Base-by-base conservation (phyloP, 192 early-diverging fungal genomes). In the Coemansia umbellata region DNA sequence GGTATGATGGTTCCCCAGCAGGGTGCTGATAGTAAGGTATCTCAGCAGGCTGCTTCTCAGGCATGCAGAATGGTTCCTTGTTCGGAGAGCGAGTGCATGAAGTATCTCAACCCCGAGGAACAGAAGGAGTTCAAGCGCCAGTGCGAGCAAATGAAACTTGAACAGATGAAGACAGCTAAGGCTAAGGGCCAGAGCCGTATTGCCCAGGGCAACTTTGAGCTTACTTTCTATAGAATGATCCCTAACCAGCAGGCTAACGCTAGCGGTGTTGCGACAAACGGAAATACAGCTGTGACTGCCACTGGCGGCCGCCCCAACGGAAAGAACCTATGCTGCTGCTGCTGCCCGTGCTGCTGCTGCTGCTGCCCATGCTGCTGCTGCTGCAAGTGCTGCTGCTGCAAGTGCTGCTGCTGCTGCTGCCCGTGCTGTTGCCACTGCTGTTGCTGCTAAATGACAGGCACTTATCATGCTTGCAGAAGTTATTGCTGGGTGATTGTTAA, bases 311-410 rank as follows among this genome's bases (percentile, higher is more conserved):
- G 69, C 10, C 69, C 63, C 10, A 41, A 42, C 28, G 69, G 66
- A 52, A 68, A 68, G 58, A 68, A 68, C 42, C 47, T 68, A 33
- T 68, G 66, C 42, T 68, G 66, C 66, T 68, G 64, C 37, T 66
- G 64, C 45, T 66, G 63, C 37, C 56, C 55, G 8, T 58, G 55
- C 13, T 66, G 63, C 45, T 66, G 63, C 42, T 60, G 58, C 40
- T 59, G 56, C 37, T 59, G 55, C 50, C 50, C 53, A 33, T 66
- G 63, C 55, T 70, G 64, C 52, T 66, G 68, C 43, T 59, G 56
- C 26, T 63, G 56, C 23, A 50, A 47, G 37, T 56, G 53, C 44
- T 57, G 55, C 43, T 70, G 60, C 39, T 63, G 60, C 37, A 47
- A 56, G 14, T 64, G 61, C 49, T 72, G 60, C 47, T 49, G 44